A percentile compares a stretch with the other conserved stretches of the same genome.
Evolutionary conservation across 2,329 filamentous ascomycete genomes (phyloP).

Genomic region (Clonostachys sp.): DNA sequence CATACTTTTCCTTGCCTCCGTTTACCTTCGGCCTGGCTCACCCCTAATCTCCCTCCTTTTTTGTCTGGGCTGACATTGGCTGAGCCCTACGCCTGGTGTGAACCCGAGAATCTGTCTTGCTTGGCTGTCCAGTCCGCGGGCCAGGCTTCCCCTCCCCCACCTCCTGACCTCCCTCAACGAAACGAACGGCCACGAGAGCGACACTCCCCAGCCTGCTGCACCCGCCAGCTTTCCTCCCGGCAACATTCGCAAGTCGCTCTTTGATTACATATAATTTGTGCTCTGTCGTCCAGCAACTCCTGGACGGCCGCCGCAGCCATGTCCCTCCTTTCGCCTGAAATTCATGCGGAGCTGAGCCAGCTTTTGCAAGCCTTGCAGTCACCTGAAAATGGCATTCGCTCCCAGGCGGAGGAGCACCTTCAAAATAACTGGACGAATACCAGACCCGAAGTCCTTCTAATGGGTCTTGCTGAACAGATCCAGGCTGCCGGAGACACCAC

Average conservation of each 20-base stretch:
- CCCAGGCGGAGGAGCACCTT: slow-evolving; percentile 84
- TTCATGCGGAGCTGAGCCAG: slow-evolving; percentile 79
- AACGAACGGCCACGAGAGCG: not conserved
- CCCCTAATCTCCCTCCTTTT: no score
- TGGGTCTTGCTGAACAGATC: slow-evolving; percentile 92
- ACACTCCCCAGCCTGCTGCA: not conserved
- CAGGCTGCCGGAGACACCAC: slow-evolving; percentile 68
- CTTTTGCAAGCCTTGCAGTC: slow-evolving; percentile 86
- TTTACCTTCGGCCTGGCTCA: no score
- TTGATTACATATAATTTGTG: no score
- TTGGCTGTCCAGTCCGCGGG: not conserved
- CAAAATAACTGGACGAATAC: slow-evolving; percentile 83
- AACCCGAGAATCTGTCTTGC: no score
- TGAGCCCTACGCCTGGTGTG: no score
- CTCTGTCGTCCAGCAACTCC: not conserved
- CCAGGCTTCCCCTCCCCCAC: slow-evolving; percentile 3
- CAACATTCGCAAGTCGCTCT: not conserved
- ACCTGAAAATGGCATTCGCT: slow-evolving; percentile 79
- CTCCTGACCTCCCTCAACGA: not conserved
- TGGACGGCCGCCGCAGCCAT: slow-evolving; percentile 28
- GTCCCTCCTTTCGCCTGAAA: slow-evolving; percentile 82
- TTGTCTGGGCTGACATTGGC: no score
- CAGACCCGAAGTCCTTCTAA: slow-evolving; percentile 81
- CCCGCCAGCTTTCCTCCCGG: not conserved
- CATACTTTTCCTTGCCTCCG: no score